Conservation (phyloP, 2,329 filamentous ascomycete genomes). For the Neoarthrinium moseri region DNA sequence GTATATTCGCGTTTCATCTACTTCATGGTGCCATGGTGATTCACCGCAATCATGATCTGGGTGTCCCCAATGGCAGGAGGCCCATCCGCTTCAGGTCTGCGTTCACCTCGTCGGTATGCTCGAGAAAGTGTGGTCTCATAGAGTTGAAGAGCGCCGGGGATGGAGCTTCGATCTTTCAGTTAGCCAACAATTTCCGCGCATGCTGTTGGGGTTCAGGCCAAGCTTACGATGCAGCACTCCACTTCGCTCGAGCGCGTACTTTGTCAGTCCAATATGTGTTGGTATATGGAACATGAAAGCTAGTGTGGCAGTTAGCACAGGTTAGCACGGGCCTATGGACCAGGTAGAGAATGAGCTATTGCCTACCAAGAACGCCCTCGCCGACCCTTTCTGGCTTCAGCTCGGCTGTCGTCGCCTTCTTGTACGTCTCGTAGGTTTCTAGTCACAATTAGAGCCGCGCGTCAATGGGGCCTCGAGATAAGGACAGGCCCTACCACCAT, state of each 20-base stretch:
- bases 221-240: constrained; percentile 17
- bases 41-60: not conserved
- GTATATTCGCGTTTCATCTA: no score
- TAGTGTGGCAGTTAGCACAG: constrained; percentile 4
- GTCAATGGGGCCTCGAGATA: not conserved
- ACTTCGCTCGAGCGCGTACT: constrained; percentile 17
- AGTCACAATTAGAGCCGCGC: no score
- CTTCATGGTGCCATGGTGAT: no score
- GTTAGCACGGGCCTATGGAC: not conserved
- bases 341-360: not conserved
- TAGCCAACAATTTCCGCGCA: not conserved
- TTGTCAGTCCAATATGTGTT: constrained; percentile 23
- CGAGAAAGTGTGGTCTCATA: constrained; percentile 19
- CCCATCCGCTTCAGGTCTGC: constrained; percentile 13
- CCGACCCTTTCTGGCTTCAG: constrained; percentile 18
- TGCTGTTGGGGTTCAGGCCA: not conserved
- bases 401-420: constrained; percentile 17
- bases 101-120: constrained; percentile 16
- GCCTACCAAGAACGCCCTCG: constrained; percentile 22
- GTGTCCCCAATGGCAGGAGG: not conserved
- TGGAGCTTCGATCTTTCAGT: constrained; percentile 12
- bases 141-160: constrained; percentile 17
- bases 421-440: constrained; percentile 23
- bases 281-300: constrained; percentile 26
- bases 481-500: constrained; percentile 16